Percentiles rank a stretch among this genome's conserved stretches.
Evolutionary conservation across 352 stramenopile genomes (phyloP).

Genomic region (Aphanomyces cochlioides): DNA sequence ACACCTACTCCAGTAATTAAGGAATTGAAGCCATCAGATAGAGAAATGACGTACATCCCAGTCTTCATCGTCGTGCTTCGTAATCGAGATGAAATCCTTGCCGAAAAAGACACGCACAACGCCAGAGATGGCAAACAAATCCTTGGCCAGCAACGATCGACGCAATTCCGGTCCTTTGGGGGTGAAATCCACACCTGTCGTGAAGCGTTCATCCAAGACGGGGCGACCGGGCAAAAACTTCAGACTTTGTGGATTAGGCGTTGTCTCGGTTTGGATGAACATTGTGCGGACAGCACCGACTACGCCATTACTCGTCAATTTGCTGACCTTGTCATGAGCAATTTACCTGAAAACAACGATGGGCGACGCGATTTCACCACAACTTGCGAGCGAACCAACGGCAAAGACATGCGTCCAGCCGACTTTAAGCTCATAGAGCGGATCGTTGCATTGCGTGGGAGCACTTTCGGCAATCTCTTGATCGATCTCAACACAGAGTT

Average conservation of each 20-base stretch:
- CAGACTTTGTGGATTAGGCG: constrained; percentile 96
- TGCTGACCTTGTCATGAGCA: not conserved
- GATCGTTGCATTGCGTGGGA: too few relatives aligned
- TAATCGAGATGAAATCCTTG: constrained; percentile 98
- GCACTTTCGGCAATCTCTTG: too few relatives aligned
- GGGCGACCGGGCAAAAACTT: constrained; percentile 95
- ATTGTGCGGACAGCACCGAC: constrained; percentile 69
- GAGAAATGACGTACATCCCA: constrained; percentile 80
- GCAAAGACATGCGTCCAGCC: not conserved
- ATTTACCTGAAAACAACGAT: constrained; percentile 16
- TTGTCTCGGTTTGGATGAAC: constrained; percentile 98
- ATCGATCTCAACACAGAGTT: too few relatives aligned
- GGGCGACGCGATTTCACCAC: not conserved
- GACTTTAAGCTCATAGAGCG: too few relatives aligned
- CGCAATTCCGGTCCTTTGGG: constrained; percentile 79
- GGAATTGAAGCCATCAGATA: not conserved
- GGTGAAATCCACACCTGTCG: constrained; percentile 85
- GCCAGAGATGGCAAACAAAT: constrained; percentile 95
- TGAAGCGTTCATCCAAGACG: constrained; percentile 88
- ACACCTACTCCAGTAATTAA: constrained; percentile 39
- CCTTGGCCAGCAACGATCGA: constrained; percentile 92
- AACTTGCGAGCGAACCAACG: not conserved
- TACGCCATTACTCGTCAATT: not conserved
- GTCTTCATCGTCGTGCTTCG: constrained; percentile 89
- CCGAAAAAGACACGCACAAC: constrained; percentile 97